phyloP scores from a whole-genome alignment of 163 green algal species.

The Chloroidium sp. region DNA sequence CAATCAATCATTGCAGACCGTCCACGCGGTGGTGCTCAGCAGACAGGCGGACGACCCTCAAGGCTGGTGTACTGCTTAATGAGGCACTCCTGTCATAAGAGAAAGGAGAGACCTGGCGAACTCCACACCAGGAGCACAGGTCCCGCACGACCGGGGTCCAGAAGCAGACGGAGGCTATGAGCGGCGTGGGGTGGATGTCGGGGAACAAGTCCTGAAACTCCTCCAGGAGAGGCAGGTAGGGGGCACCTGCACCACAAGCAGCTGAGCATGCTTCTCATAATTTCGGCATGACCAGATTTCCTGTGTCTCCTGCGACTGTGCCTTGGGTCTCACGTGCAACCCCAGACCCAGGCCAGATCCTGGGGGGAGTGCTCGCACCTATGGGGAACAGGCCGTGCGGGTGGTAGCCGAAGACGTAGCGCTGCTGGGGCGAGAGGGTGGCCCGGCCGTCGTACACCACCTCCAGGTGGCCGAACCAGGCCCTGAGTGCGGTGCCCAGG shows the following conservation, averaged over 20 bases:
- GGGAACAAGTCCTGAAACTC: constrained; percentile 45
- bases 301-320: not conserved
- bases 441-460: constrained; percentile 36
- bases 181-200: constrained; percentile 39
- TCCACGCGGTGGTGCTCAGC: no score
- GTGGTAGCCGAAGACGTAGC: constrained; percentile 70
- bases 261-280: not conserved
- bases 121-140: constrained; percentile 56
- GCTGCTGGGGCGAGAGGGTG: constrained; percentile 17
- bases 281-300: not conserved
- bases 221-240: constrained; percentile 61
- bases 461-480: constrained; percentile 56
- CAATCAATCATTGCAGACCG: not conserved
- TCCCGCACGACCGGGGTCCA: constrained; percentile 54
- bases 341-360: no score
- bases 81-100: no score
- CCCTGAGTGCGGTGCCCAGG: constrained; percentile 43
- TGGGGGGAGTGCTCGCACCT: constrained; percentile 17
- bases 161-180: constrained; percentile 65
- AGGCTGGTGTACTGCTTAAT: no score
- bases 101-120: constrained; percentile 24
- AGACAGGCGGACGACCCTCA: no score
- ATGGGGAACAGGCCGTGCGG: constrained; percentile 75
- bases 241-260: constrained; percentile 34
- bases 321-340: no score